These are phyloP conservation scores for Chalciporus pseudorubinellus DNA, from an alignment of 768 basidiomycete species.

Conservation along the genomic window DNA sequence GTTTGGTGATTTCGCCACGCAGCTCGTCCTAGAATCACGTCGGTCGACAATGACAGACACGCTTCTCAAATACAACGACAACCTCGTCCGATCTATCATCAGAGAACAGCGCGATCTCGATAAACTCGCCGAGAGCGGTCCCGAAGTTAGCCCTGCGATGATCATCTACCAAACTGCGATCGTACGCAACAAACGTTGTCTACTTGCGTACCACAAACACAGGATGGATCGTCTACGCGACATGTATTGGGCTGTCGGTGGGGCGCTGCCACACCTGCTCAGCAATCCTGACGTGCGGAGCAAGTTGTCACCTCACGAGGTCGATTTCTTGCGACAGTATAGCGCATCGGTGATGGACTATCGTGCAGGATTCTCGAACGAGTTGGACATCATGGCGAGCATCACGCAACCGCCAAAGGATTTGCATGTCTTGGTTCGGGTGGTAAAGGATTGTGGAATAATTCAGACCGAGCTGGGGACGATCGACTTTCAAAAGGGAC, in stretches of 20 bases:
- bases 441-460: constrained; percentile 85
- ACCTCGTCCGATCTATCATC: constrained; percentile 79
- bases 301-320: constrained; percentile 75
- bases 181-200: constrained; percentile 90
- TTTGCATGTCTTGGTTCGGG: constrained; percentile 82
- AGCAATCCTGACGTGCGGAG: constrained; percentile 62
- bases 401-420: constrained; percentile 86
- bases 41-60: constrained; percentile 82
- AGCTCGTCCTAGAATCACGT: constrained; percentile 83
- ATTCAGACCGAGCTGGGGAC: constrained; percentile 91
- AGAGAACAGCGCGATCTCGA: constrained; percentile 92
- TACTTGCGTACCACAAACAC: constrained; percentile 90
- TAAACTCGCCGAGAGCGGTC: constrained; percentile 41
- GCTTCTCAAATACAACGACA: constrained; percentile 89
- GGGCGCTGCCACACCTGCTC: constrained; percentile 82
- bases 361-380: constrained; percentile 78
- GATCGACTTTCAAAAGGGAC: constrained; percentile 87
- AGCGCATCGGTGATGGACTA: constrained; percentile 79
- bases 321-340: constrained; percentile 84
- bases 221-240: constrained; percentile 80
- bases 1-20: constrained; percentile 82
- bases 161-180: constrained; percentile 89
- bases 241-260: constrained; percentile 88
- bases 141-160: constrained; percentile 55
- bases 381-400: constrained; percentile 83